Conservation (phyloP, 2,329 filamentous ascomycete species). For the Talaromyces sp. region DNA sequence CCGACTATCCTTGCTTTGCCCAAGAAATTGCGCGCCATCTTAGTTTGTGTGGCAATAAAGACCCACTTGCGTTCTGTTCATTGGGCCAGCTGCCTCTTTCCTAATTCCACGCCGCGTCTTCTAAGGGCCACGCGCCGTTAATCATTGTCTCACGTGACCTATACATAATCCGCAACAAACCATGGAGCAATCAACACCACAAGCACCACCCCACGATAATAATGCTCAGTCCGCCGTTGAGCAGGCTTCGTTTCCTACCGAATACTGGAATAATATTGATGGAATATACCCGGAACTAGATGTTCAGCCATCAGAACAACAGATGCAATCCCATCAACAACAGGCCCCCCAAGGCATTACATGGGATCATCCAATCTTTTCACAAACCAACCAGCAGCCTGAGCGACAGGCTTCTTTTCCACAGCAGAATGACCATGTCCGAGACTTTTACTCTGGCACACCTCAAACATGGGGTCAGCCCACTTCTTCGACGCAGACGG, state of each 20-base stretch:
- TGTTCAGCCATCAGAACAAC: conserved; percentile 24
- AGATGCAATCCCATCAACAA: conserved; percentile 19
- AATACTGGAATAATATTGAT: conserved; percentile 37
- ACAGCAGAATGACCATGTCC: conserved; percentile 23
- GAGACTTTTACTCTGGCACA: conserved; percentile 29
- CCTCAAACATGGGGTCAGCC: conserved; percentile 32
- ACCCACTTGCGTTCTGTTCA: conserved; percentile 11
- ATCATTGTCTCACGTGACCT: conserved; percentile 13
- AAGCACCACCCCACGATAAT: conserved; percentile 17
- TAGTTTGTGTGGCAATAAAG: conserved; percentile 9
- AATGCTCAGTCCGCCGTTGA: conserved; percentile 27
- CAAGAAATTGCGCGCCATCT: background rate
- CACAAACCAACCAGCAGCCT: conserved; percentile 22
- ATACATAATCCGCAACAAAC: conserved; percentile 7
- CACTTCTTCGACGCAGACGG: conserved; percentile 24
- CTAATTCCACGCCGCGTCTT: conserved; percentile 6
- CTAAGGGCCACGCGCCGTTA: conserved; percentile 10
- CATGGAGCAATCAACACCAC: conserved; percentile 35
- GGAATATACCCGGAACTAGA: conserved; percentile 25
- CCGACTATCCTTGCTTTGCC: background rate
- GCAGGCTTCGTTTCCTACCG: conserved; percentile 25
- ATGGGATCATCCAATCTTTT: conserved; percentile 16
- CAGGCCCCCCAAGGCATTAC: conserved; percentile 17
- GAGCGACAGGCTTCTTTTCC: conserved; percentile 17
- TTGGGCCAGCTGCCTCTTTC: conserved; percentile 1